phyloP scores from a whole-genome alignment of 176 grass and related monocot species.

The Luzula sylvatica region DNA sequence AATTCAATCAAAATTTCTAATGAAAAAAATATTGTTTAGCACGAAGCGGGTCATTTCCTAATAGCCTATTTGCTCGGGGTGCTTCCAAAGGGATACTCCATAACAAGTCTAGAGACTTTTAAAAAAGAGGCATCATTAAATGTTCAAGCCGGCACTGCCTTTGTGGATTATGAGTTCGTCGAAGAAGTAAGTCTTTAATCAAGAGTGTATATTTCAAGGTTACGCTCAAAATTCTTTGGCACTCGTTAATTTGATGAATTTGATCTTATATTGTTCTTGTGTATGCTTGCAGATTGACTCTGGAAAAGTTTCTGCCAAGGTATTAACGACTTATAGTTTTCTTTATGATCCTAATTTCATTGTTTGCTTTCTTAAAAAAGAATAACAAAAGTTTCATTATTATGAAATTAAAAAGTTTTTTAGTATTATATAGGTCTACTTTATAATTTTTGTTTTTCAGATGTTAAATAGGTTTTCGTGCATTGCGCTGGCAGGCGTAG shows the following conservation, averaged over 20 bases:
- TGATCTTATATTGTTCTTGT: slow-evolving; percentile 7
- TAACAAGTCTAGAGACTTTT: slow-evolving; percentile 62
- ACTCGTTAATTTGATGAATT: neutral
- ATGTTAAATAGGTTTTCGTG: slow-evolving; percentile 79
- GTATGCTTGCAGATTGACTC: slow-evolving; percentile 30
- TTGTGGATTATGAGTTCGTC: slow-evolving; percentile 87
- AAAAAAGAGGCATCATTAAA: slow-evolving; percentile 57
- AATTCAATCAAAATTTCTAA: no score
- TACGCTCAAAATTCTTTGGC: neutral
- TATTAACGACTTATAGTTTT: slow-evolving; percentile 10
- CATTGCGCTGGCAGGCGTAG: slow-evolving; percentile 70
- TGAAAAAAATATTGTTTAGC: slow-evolving; percentile 31
- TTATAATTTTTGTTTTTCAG: slow-evolving; percentile 17
- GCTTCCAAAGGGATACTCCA: slow-evolving; percentile 60
- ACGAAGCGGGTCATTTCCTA: slow-evolving; percentile 88
- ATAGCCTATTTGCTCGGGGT: slow-evolving; percentile 84
- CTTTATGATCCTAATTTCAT: neutral
- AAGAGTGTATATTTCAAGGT: neutral
- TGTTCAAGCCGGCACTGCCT: slow-evolving; percentile 84
- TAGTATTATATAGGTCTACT: no score
- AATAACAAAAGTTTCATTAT: no score
- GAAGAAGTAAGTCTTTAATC: slow-evolving; percentile 41
- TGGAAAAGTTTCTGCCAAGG: slow-evolving; percentile 49
- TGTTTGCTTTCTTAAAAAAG: no score
- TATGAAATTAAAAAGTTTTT: no score